Evolutionary conservation across 2,329 filamentous ascomycete species (phyloP), one percentile per base, ranked within the genome.

Genomic region (Aureobasidium pullulans): DNA sequence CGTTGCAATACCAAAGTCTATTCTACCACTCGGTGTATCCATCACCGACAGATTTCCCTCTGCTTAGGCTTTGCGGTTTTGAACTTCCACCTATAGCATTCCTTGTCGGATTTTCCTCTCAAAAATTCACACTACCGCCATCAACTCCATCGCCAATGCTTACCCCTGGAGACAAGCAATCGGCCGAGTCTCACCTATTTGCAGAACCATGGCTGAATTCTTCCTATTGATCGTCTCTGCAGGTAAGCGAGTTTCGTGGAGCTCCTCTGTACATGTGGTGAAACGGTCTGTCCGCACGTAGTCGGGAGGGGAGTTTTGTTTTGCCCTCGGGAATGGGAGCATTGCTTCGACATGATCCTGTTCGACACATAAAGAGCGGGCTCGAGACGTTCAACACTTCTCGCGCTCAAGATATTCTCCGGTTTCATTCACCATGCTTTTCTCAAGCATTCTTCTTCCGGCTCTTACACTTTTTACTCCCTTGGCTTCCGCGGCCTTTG

Each of bases 401-500:
- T 15, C 31, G 31, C 6, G 23, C 13, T n/a, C 11, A 28, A 11
- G 19, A 39, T 16, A 10, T 10, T 40, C 16, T 47, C 42, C 32
- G 34, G 19, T 34, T 32, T 11, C 29, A 13, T 42, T 16, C 39
- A 46, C 49, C 46, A 60, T 60, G 57, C 39, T 60, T 11, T 39
- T 19, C 29, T 13, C 43, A 31, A 39, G 47, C 2, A 11, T 60
- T 7, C 32, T 42, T 11, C 19, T 28, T 31, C 6, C 13, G 16
- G 49, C 49, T 32, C 23, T 46, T 28, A 9, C 42, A 37, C 16
- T 49, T 37, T 48, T 52, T 31, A 28, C 37, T 8, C 36, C 32
- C 29, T 23, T 37, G 13, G 42, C 16, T 34, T 34, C 36, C 23
- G 71, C 71, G 13, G 70, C 71, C 31, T 74, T 74, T 58, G 71